Evolutionary conservation across 148 eudicot species (phyloP), one percentile per base, ranked within the genome.

Genomic region (Rhododendron ferrugineum): DNA sequence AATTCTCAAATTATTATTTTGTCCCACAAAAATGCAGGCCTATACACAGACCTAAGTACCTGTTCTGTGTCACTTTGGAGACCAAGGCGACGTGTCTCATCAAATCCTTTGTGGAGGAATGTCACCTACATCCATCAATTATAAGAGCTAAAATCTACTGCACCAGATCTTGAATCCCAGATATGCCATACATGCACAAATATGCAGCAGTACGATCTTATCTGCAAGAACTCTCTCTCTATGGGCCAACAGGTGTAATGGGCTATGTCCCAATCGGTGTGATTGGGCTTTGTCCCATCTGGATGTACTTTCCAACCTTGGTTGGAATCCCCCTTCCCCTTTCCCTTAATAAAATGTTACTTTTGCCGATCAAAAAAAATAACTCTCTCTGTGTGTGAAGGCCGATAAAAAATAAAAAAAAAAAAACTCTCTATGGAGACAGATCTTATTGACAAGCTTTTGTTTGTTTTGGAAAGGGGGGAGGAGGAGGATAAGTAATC

Each of bases 31-130:
- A 70, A 70, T 68, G 22, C 50, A 72, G 20, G 26, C 60, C 70
- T 49, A 10, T 75, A 52, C 60, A 75, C 76, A 64, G 60, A 82
- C 37, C 22, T 2, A 86, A 32, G 60, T 88, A 97, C 99, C 98
- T 93, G 91, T 85, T 97, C 99, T 32, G 95, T 94, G 76, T 92
- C 98, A 87, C 88, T 90, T 87, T 87, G 92, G 75, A 94, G 95
- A 47, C 99, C 99, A 92, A 97, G 98, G 79, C 98, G 95, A 79
- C 95, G 96, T 75, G 92, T 95, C 91, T 97, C 99, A 88, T 97
- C 98, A 92, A 91, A 97, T 85, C 99, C 99, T 88, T 97, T 94
- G 91, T 97, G 99, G 18, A 95, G 90, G 90, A 97, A 97, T 13
- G 99, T 95, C 83, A 86, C 89, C 99, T 97, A 89, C 47, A 90